Evolutionary conservation across 129 eudicot genomes (phyloP).

Genomic region (Artemisia argyi): DNA sequence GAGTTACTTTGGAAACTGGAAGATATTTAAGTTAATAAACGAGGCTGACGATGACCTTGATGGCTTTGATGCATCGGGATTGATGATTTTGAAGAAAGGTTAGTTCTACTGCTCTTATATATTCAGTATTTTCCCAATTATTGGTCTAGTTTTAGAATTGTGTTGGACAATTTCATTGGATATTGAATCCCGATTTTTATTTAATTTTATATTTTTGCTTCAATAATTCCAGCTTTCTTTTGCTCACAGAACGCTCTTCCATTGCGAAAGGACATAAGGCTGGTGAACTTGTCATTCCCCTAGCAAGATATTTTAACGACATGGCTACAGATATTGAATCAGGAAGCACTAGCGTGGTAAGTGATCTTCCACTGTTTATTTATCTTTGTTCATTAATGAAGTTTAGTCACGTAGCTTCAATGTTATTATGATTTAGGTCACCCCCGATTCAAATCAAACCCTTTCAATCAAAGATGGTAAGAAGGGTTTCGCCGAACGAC

Average conservation of each 20-base stretch:
- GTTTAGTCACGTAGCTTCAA: background rate
- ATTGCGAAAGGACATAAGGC: slow-evolving; percentile 72
- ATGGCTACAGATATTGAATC: slow-evolving; percentile 56
- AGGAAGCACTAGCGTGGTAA: slow-evolving; percentile 46
- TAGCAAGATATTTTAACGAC: slow-evolving; percentile 75
- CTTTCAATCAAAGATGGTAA: slow-evolving; percentile 39
- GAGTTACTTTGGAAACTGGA: slow-evolving; percentile 71
- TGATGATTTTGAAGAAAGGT: slow-evolving; percentile 67
- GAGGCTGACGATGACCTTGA: slow-evolving; percentile 64
- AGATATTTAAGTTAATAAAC: slow-evolving; percentile 46
- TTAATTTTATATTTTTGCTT: background rate
- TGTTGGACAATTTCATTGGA: too few species aligned
- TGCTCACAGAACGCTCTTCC: slow-evolving; percentile 67
- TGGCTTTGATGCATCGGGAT: slow-evolving; percentile 71
- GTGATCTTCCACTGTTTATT: background rate
- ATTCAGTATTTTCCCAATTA: too few species aligned
- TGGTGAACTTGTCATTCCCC: slow-evolving; percentile 85
- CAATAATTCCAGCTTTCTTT: background rate
- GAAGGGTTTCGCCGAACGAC: slow-evolving; percentile 23
- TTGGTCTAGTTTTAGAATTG: too few species aligned
- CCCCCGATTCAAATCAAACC: slow-evolving; percentile 33
- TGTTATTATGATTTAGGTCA: slow-evolving; percentile 30
- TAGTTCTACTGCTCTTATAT: slow-evolving; percentile 6
- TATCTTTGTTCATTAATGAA: background rate
- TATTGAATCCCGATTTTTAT: too few species aligned